Conservation (phyloP, 768 basidiomycete species). For the Amanita phalloides region DNA sequence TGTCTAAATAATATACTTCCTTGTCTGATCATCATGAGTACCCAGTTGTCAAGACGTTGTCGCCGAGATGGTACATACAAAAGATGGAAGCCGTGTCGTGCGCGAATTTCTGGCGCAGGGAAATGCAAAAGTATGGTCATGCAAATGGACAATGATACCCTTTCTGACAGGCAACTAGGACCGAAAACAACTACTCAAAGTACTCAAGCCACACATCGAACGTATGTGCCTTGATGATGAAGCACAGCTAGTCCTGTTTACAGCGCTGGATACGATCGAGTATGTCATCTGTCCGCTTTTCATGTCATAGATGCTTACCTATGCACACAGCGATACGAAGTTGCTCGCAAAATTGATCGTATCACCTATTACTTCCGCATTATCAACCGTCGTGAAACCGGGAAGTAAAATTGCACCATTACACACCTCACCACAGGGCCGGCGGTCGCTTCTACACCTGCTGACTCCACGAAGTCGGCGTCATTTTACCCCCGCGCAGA, state of each 20-base stretch:
- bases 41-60: constrained; percentile 72
- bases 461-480: constrained; percentile 73
- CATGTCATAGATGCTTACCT: not conserved
- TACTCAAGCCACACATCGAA: constrained; percentile 81
- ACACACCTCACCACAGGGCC: constrained; percentile 57
- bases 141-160: not conserved
- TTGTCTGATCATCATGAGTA: not conserved
- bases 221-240: constrained; percentile 86
- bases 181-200: constrained; percentile 84
- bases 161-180: constrained; percentile 35
- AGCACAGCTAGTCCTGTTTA: constrained; percentile 84
- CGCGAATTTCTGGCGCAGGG: constrained; percentile 80
- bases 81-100: constrained; percentile 78
- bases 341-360: constrained; percentile 74
- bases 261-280: constrained; percentile 86
- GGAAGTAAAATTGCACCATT: constrained; percentile 27
- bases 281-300: constrained; percentile 22
- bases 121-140: constrained; percentile 60
- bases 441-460: constrained; percentile 75
- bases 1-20: constrained; percentile 7
- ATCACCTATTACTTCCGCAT: constrained; percentile 52
- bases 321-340: constrained; percentile 69
- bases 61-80: constrained; percentile 91
- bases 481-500: constrained; percentile 82
- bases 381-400: constrained; percentile 54